phyloP scores from a whole-genome alignment of 2,329 filamentous ascomycete species.

The Lecanicillium sp. region DNA sequence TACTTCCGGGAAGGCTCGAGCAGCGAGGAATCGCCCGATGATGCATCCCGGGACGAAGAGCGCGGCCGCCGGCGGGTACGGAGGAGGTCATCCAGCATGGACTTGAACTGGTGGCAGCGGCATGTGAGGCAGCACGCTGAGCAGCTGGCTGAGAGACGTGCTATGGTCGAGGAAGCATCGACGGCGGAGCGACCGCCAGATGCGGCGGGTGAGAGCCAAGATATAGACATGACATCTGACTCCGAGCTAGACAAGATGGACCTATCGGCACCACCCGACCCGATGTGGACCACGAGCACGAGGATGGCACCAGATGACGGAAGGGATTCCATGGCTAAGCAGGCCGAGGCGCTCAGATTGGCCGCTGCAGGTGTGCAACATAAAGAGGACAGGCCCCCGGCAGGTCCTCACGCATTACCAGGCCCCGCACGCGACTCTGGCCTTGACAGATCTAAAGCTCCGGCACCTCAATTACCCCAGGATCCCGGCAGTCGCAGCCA shows the following conservation, averaged over 20 bases:
- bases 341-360: conserved; percentile 16
- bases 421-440: conserved; percentile 5
- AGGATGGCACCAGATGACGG: conserved; percentile 18
- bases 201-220: conserved; percentile 11
- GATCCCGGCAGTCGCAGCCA: conserved; percentile 31
- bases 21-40: conserved; percentile 40
- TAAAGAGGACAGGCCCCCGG: conserved; percentile 1
- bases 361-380: conserved; percentile 13
- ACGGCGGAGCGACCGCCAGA: not conserved
- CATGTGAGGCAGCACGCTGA: conserved; percentile 76
- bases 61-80: conserved; percentile 26
- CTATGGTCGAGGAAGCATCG: conserved; percentile 14
- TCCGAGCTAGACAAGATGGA: conserved; percentile 37
- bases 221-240: conserved; percentile 26
- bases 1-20: conserved; percentile 57
- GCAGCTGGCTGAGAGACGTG: conserved; percentile 39
- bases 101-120: conserved; percentile 66
- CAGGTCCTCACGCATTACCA: conserved; percentile 4
- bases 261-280: conserved; percentile 28
- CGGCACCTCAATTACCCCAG: conserved; percentile 11
- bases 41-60: conserved; percentile 24
- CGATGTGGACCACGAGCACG: conserved; percentile 33
- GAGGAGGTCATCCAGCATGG: conserved; percentile 55
- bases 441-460: conserved; percentile 6
- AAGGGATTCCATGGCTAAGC: conserved; percentile 17